A percentile compares a stretch with the other conserved stretches of the same genome.
phyloP scores from a whole-genome alignment of 129 eudicot species.

The Rutidosis leptorrhynchoides region DNA sequence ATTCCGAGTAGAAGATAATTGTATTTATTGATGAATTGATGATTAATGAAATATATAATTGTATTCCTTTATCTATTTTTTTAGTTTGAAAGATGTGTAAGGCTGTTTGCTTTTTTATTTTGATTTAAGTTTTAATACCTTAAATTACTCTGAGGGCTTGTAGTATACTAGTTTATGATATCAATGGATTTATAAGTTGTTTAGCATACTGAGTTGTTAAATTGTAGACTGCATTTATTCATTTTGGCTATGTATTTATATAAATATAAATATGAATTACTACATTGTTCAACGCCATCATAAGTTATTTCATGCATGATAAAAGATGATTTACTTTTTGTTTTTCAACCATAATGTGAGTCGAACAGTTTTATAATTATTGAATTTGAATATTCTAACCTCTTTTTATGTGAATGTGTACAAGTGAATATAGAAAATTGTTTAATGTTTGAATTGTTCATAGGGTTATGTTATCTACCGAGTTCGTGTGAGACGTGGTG shows the following conservation, averaged over 20 bases:
- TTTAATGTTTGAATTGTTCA: too few relatives aligned
- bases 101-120: not conserved
- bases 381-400: not conserved
- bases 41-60: not conserved
- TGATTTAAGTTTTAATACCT: not conserved
- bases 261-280: not conserved
- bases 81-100: not conserved
- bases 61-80: not conserved
- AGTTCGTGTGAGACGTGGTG: constrained; percentile 78
- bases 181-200: not conserved
- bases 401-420: not conserved
- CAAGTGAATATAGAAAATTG: not conserved
- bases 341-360: not conserved
- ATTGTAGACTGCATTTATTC: not conserved
- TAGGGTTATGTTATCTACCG: constrained; percentile 66
- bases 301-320: not conserved
- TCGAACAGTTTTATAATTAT: not conserved
- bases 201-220: not conserved
- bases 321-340: too few relatives aligned
- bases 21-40: not conserved
- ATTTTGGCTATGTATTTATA: not conserved
- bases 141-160: too few relatives aligned
- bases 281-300: not conserved
- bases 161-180: too few relatives aligned
- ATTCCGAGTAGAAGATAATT: not conserved